Conservation (phyloP, 495 filamentous ascomycete genomes). For the Cladorrhinum samala region DNA sequence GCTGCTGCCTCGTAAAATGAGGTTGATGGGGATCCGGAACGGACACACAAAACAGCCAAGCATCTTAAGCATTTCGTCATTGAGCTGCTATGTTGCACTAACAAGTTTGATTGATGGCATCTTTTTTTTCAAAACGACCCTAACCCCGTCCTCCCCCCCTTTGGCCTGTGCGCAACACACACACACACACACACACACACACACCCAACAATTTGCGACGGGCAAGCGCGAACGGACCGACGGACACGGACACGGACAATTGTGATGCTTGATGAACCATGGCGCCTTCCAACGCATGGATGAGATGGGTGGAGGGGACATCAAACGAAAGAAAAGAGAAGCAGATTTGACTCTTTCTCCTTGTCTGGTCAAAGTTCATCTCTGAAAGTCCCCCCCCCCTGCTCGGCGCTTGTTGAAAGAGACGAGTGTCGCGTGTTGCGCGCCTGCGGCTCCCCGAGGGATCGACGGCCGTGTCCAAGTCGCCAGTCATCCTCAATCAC, state of each 20-base stretch:
- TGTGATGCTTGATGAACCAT: not conserved
- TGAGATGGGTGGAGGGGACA: not conserved
- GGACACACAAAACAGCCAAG: not conserved
- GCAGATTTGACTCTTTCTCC: too few species aligned
- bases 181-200: not conserved
- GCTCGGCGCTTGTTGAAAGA: not conserved
- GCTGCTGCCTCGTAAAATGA: not conserved
- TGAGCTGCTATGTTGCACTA: not conserved
- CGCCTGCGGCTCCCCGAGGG: constrained; percentile 4
- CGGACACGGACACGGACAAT: too few species aligned
- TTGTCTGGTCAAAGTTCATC: not conserved
- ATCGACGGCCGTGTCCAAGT: not conserved
- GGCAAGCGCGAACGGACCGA: not conserved
- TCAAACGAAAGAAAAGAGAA: too few species aligned
- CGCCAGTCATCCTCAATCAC: not conserved
- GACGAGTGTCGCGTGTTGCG: not conserved
- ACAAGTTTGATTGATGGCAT: not conserved
- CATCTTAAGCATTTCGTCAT: too few species aligned
- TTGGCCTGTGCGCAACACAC: not conserved
- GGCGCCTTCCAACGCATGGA: not conserved
- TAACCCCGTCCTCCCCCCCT: not conserved
- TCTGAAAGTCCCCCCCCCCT: too few species aligned
- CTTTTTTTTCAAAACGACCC: not conserved
- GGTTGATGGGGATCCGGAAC: not conserved
- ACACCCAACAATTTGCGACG: not conserved